Evolutionary conservation across 2,329 filamentous ascomycete species (phyloP), one percentile per base, ranked within the genome.

Genomic region (Alternaria gaisen): DNA sequence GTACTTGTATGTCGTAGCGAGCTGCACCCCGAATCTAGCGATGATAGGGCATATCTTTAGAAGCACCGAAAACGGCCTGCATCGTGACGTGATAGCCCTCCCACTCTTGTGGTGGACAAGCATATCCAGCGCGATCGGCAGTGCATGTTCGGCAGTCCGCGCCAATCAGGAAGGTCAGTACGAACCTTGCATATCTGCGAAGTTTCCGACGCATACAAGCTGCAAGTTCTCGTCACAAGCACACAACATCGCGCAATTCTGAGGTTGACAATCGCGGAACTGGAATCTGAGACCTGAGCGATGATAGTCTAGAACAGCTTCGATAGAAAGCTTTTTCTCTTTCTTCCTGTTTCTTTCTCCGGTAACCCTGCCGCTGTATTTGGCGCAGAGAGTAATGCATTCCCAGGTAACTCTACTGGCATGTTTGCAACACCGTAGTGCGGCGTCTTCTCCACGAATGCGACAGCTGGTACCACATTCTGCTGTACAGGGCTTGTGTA

Each of bases 271-370:
- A 47, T 28, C 11, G 30, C n/a, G 7, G 18, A 46, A 36, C 30
- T 3, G 18, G 2, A 24, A 42, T 9, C 36, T 16, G 30, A 12
- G 12, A 32, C 14, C 11, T 34, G 18, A 12, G 12, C 34, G 12
- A 50, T 42, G 12, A 4, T 22, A 20, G 32, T 20, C 63, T 36
- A 68, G 41, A 73, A 72, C 14, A 73, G 20, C 44, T 58, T 73
- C 47, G 67, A 73, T 1, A 73, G 51, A 20, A 71, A 71, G 20
- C 59, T 66, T 53, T 63, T 68, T 62, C 69, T 74, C 50, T 74
- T 74, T 65, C 71, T 55, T 28, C 16, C 30, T 51, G 53, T 48
- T 36, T 40, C 10, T 24, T 52, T 68, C 34, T 24, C 47, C 11
- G 26, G 40, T 14, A 53, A n/a, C 12, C 22, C 24, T 12, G 63